Evolutionary conservation across 441 rosid species (phyloP).

Genomic region (Breynia disticha): DNA sequence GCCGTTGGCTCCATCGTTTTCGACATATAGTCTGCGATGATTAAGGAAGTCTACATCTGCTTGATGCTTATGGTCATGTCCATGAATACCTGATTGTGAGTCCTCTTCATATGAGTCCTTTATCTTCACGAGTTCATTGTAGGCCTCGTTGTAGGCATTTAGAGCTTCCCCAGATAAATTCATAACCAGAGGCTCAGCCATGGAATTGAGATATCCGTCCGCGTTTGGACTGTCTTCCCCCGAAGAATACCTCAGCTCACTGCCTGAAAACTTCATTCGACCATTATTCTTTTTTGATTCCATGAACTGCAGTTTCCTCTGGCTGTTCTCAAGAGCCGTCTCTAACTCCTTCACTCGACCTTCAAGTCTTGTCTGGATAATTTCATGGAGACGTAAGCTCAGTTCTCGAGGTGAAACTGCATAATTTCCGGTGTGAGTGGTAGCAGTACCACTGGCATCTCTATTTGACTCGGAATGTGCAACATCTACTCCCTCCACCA

Average conservation of each 20-base stretch:
- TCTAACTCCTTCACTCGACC: slow-evolving; percentile 59
- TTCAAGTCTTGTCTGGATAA: slow-evolving; percentile 62
- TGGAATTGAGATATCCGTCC: slow-evolving; percentile 20
- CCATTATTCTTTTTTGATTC: slow-evolving; percentile 34
- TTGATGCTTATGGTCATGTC: slow-evolving; percentile 13
- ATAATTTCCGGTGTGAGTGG: slow-evolving; percentile 44
- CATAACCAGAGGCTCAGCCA: slow-evolving; percentile 50
- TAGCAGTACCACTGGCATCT: slow-evolving; percentile 47
- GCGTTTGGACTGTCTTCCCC: slow-evolving; percentile 23
- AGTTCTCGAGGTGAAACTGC: slow-evolving; percentile 69
- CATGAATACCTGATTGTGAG: slow-evolving; percentile 24
- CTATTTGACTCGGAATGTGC: slow-evolving; percentile 30
- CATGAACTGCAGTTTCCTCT: slow-evolving; percentile 42
- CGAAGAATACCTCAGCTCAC: slow-evolving; percentile 25
- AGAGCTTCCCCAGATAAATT: slow-evolving; percentile 70
- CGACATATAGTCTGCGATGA: slow-evolving; percentile 19
- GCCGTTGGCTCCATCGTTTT: slow-evolving; percentile 10
- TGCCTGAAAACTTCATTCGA: slow-evolving; percentile 24
- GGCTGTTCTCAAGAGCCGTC: slow-evolving; percentile 60
- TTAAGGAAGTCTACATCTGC: slow-evolving; percentile 18
- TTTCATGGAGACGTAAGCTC: slow-evolving; percentile 65
- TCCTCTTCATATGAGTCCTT: slow-evolving; percentile 51
- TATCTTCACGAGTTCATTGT: slow-evolving; percentile 52
- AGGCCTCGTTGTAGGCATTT: slow-evolving; percentile 64
- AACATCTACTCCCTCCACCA: slow-evolving; percentile 18